Evolutionary conservation across 495 filamentous ascomycete species (phyloP).

Genomic region (Podospora pseudopauciseta): DNA sequence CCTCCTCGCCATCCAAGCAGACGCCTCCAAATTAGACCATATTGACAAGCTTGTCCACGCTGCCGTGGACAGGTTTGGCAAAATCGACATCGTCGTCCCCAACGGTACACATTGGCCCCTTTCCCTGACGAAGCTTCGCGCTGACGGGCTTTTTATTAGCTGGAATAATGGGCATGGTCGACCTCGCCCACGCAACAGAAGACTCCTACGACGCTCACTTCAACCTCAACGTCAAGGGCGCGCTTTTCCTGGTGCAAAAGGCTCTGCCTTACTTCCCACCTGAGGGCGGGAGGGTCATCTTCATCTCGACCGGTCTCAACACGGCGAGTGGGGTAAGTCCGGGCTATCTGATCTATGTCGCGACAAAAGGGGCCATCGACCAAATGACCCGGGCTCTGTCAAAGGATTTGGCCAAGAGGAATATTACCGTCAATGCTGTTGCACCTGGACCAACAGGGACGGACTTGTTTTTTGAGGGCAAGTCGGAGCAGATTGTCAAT

Average conservation of each 20-base stretch:
- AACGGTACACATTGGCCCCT: slow-evolving; percentile 33
- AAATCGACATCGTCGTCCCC: slow-evolving; percentile 62
- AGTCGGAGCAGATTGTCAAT: slow-evolving; percentile 56
- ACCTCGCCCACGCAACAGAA: slow-evolving; percentile 57
- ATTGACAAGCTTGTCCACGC: slow-evolving; percentile 59
- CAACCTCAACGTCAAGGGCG: slow-evolving; percentile 63
- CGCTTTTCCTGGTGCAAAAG: slow-evolving; percentile 63
- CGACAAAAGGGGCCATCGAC: slow-evolving; percentile 67
- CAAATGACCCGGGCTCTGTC: slow-evolving; percentile 62
- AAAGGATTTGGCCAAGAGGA: slow-evolving; percentile 60
- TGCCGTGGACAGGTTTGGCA: slow-evolving; percentile 59
- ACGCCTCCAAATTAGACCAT: slow-evolving; percentile 56
- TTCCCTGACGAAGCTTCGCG: too few species aligned
- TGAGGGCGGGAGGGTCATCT: slow-evolving; percentile 52
- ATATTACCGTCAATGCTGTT: slow-evolving; percentile 61
- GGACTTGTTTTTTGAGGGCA: slow-evolving; percentile 62
- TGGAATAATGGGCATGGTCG: slow-evolving; percentile 50
- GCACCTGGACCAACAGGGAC: slow-evolving; percentile 65
- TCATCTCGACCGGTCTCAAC: slow-evolving; percentile 56
- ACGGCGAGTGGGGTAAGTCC: slow-evolving; percentile 47
- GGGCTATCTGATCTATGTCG: slow-evolving; percentile 57
- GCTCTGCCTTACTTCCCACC: slow-evolving; percentile 58
- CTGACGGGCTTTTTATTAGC: slow-evolving; percentile 30
- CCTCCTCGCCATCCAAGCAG: slow-evolving; percentile 58
- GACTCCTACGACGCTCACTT: slow-evolving; percentile 55